These are phyloP conservation scores for Arthrobotrys megalospora DNA, from an alignment of 2,329 filamentous ascomycete genomes.

Conservation along the genomic window DNA sequence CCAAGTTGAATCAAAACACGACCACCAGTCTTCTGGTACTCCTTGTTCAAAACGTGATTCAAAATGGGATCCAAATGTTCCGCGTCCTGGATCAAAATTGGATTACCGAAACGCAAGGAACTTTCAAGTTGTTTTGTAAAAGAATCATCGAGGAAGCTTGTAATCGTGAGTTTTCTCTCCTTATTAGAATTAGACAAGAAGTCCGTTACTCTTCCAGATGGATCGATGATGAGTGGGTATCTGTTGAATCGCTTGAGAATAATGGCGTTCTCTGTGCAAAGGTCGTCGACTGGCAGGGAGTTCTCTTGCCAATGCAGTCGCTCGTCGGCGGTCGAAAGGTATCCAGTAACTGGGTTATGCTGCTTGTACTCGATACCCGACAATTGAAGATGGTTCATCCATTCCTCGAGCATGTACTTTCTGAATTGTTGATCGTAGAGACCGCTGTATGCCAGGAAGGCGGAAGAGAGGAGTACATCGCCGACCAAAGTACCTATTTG, in stretches of 20 bases:
- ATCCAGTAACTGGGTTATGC: constrained; percentile 95
- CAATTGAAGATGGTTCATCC: constrained; percentile 90
- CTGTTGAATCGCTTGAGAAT: constrained; percentile 97
- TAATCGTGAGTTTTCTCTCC: constrained; percentile 92
- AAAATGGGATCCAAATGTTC: constrained; percentile 97
- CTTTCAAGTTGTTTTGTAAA: constrained; percentile 99
- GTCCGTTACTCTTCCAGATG: constrained; percentile 92
- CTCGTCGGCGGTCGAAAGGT: constrained; percentile 95
- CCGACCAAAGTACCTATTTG: constrained; percentile 97
- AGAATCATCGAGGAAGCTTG: constrained; percentile 96
- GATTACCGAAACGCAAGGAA: constrained; percentile 95
- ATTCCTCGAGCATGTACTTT: constrained; percentile 97
- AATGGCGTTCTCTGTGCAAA: constrained; percentile 99
- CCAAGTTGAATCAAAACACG: constrained; percentile 98
- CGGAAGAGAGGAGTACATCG: constrained; percentile 94
- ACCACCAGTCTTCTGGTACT: constrained; percentile 98
- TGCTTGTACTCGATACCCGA: constrained; percentile 96
- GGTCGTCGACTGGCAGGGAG: constrained; percentile 91
- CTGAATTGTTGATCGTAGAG: constrained; percentile 98
- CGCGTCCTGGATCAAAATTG: constrained; percentile 97
- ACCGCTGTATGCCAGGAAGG: constrained; percentile 95
- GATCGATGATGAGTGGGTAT: constrained; percentile 98
- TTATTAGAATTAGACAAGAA: constrained; percentile 96
- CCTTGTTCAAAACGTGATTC: constrained; percentile 98
- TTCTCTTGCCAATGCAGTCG: constrained; percentile 95